A percentile compares a stretch with the other conserved stretches of the same genome.
Evolutionary conservation across 108 stramenopile species (phyloP).

Genomic region (Pinguiococcus pyrenoidosus): DNA sequence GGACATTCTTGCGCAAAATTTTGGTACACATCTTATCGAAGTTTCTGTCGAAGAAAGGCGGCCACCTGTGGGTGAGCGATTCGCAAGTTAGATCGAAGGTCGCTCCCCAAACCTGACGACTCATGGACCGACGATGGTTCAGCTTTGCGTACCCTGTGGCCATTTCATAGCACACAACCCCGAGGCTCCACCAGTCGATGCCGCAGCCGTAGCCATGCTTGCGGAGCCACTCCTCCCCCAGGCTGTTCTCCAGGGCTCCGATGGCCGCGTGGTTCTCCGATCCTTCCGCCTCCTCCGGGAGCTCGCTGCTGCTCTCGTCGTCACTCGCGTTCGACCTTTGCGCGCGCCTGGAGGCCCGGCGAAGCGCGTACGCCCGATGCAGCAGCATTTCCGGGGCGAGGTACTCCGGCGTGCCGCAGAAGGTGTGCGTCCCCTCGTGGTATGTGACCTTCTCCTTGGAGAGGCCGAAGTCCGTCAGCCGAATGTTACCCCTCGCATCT

Average conservation of each 20-base stretch:
- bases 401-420: slow-evolving; percentile 52
- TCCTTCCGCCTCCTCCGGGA: too few species aligned
- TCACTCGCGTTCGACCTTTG: neutral
- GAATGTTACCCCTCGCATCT: slow-evolving; percentile 12
- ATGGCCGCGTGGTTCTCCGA: too few species aligned
- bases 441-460: slow-evolving; percentile 19
- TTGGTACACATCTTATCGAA: neutral
- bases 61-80: neutral
- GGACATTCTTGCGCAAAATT: neutral
- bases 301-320: too few species aligned
- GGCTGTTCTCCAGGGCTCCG: too few species aligned
- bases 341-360: too few species aligned
- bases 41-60: neutral
- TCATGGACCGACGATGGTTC: too few species aligned
- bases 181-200: slow-evolving; percentile 43
- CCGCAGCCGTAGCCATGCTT: slow-evolving; percentile 30
- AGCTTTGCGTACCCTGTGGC: slow-evolving; percentile 9
- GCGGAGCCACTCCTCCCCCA: too few species aligned
- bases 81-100: too few species aligned
- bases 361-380: too few species aligned
- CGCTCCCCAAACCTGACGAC: too few species aligned
- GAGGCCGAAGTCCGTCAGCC: slow-evolving; percentile 28
- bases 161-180: slow-evolving; percentile 26
- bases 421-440: slow-evolving; percentile 18
- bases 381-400: slow-evolving; percentile 44